These are phyloP conservation scores for Solanum neorickii DNA, from an alignment of 257 asterid species.

Conservation along the genomic window DNA sequence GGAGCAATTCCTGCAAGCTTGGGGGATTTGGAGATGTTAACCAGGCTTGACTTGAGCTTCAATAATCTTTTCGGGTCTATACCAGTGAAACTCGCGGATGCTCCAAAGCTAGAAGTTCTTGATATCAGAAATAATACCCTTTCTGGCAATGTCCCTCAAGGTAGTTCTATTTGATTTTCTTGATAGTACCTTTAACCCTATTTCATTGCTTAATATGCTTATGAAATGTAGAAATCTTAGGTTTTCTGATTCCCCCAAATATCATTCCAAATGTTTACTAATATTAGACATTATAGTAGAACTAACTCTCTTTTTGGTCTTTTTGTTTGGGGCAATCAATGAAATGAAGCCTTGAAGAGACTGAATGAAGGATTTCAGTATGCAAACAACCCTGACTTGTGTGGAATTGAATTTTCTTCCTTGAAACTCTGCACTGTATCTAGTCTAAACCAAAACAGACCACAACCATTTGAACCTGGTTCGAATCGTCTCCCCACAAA, in stretches of 20 bases:
- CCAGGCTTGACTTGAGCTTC: constrained; percentile 79
- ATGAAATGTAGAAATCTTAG: not conserved
- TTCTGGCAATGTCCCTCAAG: constrained; percentile 87
- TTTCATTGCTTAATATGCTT: not conserved
- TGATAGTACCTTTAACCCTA: not conserved
- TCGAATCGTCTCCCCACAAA: constrained; percentile 44
- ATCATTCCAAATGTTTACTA: not conserved
- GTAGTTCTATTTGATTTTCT: constrained; percentile 18
- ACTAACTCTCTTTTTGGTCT: not conserved
- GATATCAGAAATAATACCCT: constrained; percentile 79
- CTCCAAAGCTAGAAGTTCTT: constrained; percentile 47
- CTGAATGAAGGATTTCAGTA: constrained; percentile 77
- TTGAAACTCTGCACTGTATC: constrained; percentile 44
- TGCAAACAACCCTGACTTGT: constrained; percentile 57
- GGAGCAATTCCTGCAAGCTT: constrained; percentile 94
- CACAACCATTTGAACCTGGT: constrained; percentile 56
- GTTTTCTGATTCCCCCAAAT: not conserved
- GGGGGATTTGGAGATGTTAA: constrained; percentile 46
- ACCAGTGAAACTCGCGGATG: constrained; percentile 49
- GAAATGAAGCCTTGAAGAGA: constrained; percentile 60
- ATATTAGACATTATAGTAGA: not conserved
- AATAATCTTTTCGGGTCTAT: constrained; percentile 71
- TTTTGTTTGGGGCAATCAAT: constrained; percentile 1
- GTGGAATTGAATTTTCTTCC: constrained; percentile 51
- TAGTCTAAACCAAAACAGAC: constrained; percentile 29